Evolutionary conservation across 1,284 basidiomycete species (phyloP), one percentile per base, ranked within the genome.

Genomic region (Psilocybe mexicana): DNA sequence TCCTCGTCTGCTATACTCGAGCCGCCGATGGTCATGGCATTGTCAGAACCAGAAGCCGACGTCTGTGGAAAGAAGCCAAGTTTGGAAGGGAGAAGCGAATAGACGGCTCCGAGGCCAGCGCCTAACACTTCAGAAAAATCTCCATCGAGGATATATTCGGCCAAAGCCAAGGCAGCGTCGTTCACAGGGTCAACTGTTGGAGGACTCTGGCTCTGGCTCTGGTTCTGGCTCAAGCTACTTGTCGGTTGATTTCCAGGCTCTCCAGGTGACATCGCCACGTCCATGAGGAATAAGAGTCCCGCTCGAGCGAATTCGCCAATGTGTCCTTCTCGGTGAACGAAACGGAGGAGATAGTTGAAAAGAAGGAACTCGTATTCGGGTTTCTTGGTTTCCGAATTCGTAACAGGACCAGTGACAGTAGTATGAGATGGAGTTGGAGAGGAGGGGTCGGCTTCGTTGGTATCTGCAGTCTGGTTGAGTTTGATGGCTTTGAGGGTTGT

Each of bases 41-140:
- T 62, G 25, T 66, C 61, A 18, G 72, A 70, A 2, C 67, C 69
- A 40, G 80, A 79, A 14, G 79, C 67, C 2, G 74, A 71, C 5
- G 73, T 67, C 2, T 80, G 78, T 4, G 82, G 76, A 52, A 80
- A 76, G 58, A 93, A 84, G 46, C 86, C 86, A 40, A 98, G 79
- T 72, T 96, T 98, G 14, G 87, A 87, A 0, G 97, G 96, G 14
- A 98, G 77, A 1, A 95, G 74, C 1, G 95, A 97, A 70, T 96
- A 98, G 1, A 96, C 91, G 0, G 96, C 96, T 1, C 94, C 92
- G 8, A 99, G 74, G 12, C 96, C 94, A 4, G 96, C 97, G 3
- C 91, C 94, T 48, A 99, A 84, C 1, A 99, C 96, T 61, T 98
- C 95, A 14, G 94, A 93, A 72, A 98, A 97, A 74, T 98, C 96